Evolutionary conservation across 1,139 yeast species (phyloP).

Genomic region (Debaryomycetaceae sp.): DNA sequence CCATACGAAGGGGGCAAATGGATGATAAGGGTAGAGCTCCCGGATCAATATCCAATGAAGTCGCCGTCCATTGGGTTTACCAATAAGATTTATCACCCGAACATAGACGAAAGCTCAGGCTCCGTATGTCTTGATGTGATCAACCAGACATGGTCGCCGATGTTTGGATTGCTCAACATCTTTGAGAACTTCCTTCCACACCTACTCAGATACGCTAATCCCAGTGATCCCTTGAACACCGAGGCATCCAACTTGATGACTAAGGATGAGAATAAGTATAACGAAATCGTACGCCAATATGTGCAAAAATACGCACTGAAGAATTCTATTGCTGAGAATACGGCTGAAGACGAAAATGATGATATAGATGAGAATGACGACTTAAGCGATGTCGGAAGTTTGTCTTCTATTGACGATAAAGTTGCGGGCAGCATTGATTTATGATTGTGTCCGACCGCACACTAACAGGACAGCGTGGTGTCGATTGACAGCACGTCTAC

Average conservation of each 20-base stretch:
- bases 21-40: conserved; percentile 91
- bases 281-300: conserved; percentile 66
- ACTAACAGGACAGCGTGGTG: background rate
- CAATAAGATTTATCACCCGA: conserved; percentile 91
- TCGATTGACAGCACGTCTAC: background rate
- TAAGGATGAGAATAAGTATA: conserved; percentile 66
- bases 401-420: conserved; percentile 46
- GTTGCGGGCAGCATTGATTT: conserved; percentile 19
- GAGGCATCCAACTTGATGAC: conserved; percentile 85
- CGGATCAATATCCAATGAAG: conserved; percentile 93
- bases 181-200: conserved; percentile 95
- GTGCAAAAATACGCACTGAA: conserved; percentile 69
- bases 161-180: conserved; percentile 88
- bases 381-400: conserved; percentile 48
- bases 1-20: conserved; percentile 91
- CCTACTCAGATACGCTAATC: conserved; percentile 85
- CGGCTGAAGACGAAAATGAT: conserved; percentile 37
- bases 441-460: conserved; percentile 2
- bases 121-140: conserved; percentile 95
- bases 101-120: conserved; percentile 86
- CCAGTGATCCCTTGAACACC: conserved; percentile 89
- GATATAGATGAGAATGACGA: conserved; percentile 45
- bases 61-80: conserved; percentile 95
- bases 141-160: conserved; percentile 97
- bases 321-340: conserved; percentile 34